phyloP scores from a whole-genome alignment of 305 asterid genomes.

The Galium porrigens region DNA sequence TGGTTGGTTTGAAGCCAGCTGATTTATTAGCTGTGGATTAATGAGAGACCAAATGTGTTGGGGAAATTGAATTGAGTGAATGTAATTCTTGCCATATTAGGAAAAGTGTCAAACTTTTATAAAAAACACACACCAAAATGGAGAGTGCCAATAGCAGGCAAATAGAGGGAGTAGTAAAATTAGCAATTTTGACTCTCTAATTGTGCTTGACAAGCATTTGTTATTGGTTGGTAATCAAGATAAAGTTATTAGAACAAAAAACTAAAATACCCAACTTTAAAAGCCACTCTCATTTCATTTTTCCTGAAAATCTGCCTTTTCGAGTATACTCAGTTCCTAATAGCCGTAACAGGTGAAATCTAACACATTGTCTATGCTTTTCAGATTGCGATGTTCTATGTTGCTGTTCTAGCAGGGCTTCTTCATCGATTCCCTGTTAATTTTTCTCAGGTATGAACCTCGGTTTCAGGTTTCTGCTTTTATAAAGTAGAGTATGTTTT shows the following conservation, averaged over 20 bases:
- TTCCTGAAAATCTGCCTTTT: neutral
- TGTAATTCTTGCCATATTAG: neutral
- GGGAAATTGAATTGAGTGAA: neutral
- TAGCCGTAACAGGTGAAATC: neutral
- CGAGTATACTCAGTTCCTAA: neutral
- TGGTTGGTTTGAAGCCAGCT: neutral
- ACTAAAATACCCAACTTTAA: too few species aligned
- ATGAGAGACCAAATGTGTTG: neutral
- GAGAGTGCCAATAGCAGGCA: neutral
- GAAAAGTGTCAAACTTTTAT: neutral
- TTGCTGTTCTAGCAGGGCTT: slow-evolving; percentile 86
- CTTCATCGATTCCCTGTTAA: slow-evolving; percentile 80
- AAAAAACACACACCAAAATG: neutral
- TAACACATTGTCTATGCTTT: slow-evolving; percentile 22
- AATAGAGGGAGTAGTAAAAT: neutral
- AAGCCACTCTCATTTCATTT: neutral
- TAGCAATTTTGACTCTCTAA: neutral
- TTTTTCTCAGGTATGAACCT: slow-evolving; percentile 65
- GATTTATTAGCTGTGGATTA: neutral
- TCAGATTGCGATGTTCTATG: slow-evolving; percentile 80
- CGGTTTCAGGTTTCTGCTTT: slow-evolving; percentile 5
- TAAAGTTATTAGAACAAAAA: too few species aligned
- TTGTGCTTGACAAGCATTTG: too few species aligned
- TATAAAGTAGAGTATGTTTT: slow-evolving; percentile 13
- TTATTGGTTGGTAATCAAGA: neutral